phyloP scores from a whole-genome alignment of 2,329 filamentous ascomycete genomes.

The Ascochyta rabiei region DNA sequence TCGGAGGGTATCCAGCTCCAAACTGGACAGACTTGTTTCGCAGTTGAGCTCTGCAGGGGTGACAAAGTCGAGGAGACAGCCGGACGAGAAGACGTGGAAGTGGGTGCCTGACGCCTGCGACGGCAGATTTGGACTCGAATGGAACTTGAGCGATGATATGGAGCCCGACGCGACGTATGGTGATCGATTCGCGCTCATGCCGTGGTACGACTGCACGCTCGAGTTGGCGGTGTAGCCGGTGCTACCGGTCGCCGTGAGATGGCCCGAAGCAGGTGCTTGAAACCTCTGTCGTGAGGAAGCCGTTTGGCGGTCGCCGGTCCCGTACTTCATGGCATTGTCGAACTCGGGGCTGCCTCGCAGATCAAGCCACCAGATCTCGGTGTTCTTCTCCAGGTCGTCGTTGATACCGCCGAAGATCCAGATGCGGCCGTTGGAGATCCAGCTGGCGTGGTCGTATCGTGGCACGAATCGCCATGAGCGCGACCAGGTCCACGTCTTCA shows the following conservation, averaged over 20 bases:
- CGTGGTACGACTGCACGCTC: slow-evolving; percentile 63
- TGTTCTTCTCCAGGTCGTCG: slow-evolving; percentile 95
- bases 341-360: slow-evolving; percentile 89
- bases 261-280: slow-evolving; percentile 36
- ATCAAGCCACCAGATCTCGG: slow-evolving; percentile 97
- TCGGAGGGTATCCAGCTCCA: slow-evolving; percentile 83
- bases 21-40: slow-evolving; percentile 87
- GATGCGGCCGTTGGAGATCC: slow-evolving; percentile 88
- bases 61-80: slow-evolving; percentile 90
- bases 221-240: slow-evolving; percentile 75
- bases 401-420: slow-evolving; percentile 97
- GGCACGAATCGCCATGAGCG: slow-evolving; percentile 94
- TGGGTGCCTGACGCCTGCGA: slow-evolving; percentile 90
- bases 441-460: slow-evolving; percentile 92
- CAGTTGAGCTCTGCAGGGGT: slow-evolving; percentile 89
- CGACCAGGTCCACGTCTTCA: slow-evolving; percentile 98
- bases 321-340: slow-evolving; percentile 69
- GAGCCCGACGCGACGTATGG: slow-evolving; percentile 72
- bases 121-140: slow-evolving; percentile 83
- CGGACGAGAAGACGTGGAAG: slow-evolving; percentile 93
- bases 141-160: slow-evolving; percentile 88
- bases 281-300: slow-evolving; percentile 41
- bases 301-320: slow-evolving; percentile 53
- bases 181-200: slow-evolving; percentile 51
- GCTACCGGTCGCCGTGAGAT: slow-evolving; percentile 46